These are phyloP conservation scores for Erysimum cheiranthoides DNA, from an alignment of 345 rosid species.

Conservation along the genomic window DNA sequence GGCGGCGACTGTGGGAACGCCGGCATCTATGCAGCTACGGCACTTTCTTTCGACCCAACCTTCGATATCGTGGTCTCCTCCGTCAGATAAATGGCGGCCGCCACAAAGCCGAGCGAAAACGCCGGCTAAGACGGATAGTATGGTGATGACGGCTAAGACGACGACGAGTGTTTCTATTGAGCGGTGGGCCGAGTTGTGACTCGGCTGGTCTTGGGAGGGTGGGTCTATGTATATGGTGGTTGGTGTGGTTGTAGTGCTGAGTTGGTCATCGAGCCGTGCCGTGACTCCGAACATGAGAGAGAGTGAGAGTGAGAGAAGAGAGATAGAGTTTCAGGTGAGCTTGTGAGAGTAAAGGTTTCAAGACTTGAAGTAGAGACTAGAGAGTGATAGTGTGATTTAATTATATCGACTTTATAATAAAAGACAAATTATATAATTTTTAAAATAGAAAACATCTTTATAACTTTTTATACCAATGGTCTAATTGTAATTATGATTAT, in stretches of 20 bases:
- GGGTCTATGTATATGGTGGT: slow-evolving; percentile 48
- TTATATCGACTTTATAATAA: slow-evolving; percentile 22
- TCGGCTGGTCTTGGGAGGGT: slow-evolving; percentile 40
- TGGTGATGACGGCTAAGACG: slow-evolving; percentile 83
- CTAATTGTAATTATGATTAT: background rate
- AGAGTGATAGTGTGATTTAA: slow-evolving; percentile 13
- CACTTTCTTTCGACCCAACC: slow-evolving; percentile 91
- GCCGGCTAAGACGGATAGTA: slow-evolving; percentile 72
- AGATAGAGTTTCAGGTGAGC: slow-evolving; percentile 39
- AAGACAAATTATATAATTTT: background rate
- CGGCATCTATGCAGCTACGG: slow-evolving; percentile 85
- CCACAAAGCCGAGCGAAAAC: slow-evolving; percentile 78
- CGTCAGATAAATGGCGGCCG: slow-evolving; percentile 66
- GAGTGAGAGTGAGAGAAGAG: background rate
- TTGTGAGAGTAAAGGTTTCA: slow-evolving; percentile 31
- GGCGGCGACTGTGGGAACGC: slow-evolving; percentile 53
- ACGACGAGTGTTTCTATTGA: slow-evolving; percentile 81
- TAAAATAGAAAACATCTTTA: background rate
- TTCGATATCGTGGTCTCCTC: slow-evolving; percentile 81
- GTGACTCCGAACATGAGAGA: slow-evolving; percentile 37
- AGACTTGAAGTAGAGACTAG: slow-evolving; percentile 21
- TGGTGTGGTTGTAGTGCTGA: slow-evolving; percentile 43
- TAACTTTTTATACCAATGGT: background rate
- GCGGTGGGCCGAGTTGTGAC: slow-evolving; percentile 47
- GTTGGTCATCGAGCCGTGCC: slow-evolving; percentile 40